Conservation (phyloP, 441 rosid genomes). For the Populus hybrid region DNA sequence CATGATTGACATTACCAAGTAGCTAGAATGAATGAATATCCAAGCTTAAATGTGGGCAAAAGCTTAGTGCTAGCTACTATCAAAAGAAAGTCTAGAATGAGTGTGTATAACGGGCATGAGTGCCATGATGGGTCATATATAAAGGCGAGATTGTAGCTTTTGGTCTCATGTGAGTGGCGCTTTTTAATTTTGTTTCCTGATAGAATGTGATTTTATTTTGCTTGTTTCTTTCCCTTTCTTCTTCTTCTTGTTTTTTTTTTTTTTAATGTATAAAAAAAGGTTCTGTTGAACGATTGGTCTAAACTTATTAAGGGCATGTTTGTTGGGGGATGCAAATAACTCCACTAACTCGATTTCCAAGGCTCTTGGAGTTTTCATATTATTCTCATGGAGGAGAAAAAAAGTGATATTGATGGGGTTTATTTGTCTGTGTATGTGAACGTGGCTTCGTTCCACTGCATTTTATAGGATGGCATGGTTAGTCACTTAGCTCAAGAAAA, state of each 20-base stretch:
- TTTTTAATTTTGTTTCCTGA: slow-evolving; percentile 1
- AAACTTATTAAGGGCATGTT: slow-evolving; percentile 53
- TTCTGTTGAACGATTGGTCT: slow-evolving; percentile 41
- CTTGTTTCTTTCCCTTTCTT: background rate
- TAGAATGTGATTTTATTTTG: background rate
- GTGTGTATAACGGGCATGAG: slow-evolving; percentile 28
- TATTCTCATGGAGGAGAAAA: slow-evolving; percentile 27
- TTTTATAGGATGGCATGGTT: background rate
- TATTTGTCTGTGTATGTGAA: slow-evolving; percentile 34
- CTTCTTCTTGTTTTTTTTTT: background rate
- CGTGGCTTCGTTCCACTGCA: slow-evolving; percentile 20
- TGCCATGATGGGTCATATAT: slow-evolving; percentile 52
- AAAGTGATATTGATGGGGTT: slow-evolving; percentile 35
- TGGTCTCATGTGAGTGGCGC: slow-evolving; percentile 25
- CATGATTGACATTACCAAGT: slow-evolving; percentile 8
- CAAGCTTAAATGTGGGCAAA: background rate
- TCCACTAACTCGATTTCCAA: slow-evolving; percentile 71
- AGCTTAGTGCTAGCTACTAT: background rate
- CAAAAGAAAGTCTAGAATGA: slow-evolving; percentile 10
- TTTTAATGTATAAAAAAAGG: slow-evolving; percentile 6
- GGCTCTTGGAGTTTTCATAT: slow-evolving; percentile 50
- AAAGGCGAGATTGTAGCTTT: slow-evolving; percentile 50
- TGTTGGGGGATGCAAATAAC: slow-evolving; percentile 55
- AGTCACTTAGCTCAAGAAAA: slow-evolving; percentile 37
- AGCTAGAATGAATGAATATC: background rate